A percentile compares a stretch with the other conserved stretches of the same genome.
Conservation (phyloP, 2,329 filamentous ascomycete species). For the Hirsutella rhossiliensis region DNA sequence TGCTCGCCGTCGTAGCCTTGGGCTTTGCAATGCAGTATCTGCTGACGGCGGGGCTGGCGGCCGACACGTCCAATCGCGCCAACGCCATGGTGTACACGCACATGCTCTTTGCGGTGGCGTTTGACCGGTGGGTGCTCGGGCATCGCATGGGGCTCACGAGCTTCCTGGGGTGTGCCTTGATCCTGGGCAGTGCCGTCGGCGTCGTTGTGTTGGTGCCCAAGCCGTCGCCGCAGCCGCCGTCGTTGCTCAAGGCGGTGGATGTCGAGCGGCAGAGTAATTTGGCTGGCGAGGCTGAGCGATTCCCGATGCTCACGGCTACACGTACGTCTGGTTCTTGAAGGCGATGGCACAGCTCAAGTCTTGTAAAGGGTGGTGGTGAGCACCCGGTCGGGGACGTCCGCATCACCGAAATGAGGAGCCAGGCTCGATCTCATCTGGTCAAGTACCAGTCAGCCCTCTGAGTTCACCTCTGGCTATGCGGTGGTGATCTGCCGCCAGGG, state of each 20-base stretch:
- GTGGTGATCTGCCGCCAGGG: too few relatives aligned
- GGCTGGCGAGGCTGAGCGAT: slow-evolving; percentile 20
- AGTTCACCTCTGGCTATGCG: too few relatives aligned
- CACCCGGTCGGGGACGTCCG: too few relatives aligned
- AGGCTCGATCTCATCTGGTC: too few relatives aligned
- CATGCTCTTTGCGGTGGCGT: slow-evolving; percentile 41
- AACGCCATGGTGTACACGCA: slow-evolving; percentile 47
- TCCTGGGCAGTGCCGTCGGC: slow-evolving; percentile 40
- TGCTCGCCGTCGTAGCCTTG: slow-evolving; percentile 56
- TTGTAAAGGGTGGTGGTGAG: too few relatives aligned
- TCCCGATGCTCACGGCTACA: slow-evolving; percentile 26
- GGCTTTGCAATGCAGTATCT: slow-evolving; percentile 82
- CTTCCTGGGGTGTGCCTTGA: slow-evolving; percentile 36
- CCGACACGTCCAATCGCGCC: slow-evolving; percentile 52
- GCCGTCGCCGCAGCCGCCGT: slow-evolving; percentile 15
- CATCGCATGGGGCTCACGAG: slow-evolving; percentile 37
- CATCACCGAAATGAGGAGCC: too few relatives aligned
- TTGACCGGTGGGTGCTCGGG: slow-evolving; percentile 41
- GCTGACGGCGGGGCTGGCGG: slow-evolving; percentile 63
- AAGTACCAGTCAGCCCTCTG: too few relatives aligned
- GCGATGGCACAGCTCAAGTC: neutral
- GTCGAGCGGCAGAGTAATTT: slow-evolving; percentile 20
- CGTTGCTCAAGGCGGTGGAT: slow-evolving; percentile 16
- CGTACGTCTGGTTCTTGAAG: neutral
- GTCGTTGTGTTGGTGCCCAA: slow-evolving; percentile 34